A percentile compares a stretch with the other conserved stretches of the same genome.
Conservation (phyloP, 169 alveolate genomes). For the Plasmodium gallinaceum region DNA sequence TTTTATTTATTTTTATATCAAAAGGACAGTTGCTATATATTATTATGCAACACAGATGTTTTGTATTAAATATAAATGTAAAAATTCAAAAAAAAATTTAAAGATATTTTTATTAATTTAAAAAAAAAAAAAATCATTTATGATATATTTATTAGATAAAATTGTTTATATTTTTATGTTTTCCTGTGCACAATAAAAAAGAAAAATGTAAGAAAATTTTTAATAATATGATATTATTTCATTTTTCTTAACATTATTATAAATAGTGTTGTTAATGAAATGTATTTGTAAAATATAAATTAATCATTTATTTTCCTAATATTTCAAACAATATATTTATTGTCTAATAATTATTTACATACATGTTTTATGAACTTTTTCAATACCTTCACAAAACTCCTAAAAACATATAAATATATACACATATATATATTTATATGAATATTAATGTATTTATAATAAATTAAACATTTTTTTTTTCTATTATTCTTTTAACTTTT, state of each 20-base stretch:
- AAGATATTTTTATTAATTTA: too few species aligned
- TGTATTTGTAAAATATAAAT: slow-evolving; percentile 16
- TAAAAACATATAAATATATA: slow-evolving; percentile 8
- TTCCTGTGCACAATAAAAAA: not conserved
- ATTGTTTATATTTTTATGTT: not conserved
- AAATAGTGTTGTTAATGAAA: not conserved
- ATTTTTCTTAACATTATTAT: not conserved
- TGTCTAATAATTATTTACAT: slow-evolving; percentile 12
- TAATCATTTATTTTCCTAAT: slow-evolving; percentile 15
- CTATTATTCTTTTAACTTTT: not conserved
- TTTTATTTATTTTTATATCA: too few species aligned
- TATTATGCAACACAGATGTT: too few species aligned
- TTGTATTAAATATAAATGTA: too few species aligned
- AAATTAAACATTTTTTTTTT: not conserved
- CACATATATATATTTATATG: not conserved
- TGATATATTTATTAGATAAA: too few species aligned
- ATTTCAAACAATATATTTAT: not conserved
- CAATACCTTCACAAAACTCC: not conserved
- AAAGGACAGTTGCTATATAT: too few species aligned
- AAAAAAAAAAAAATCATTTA: too few species aligned
- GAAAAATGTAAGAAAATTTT: not conserved
- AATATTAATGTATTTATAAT: not conserved
- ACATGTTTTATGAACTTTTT: not conserved
- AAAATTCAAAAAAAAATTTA: too few species aligned
- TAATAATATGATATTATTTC: slow-evolving; percentile 3